Conservation (phyloP, 2,329 filamentous ascomycete genomes). For the Truncatella angustata region DNA sequence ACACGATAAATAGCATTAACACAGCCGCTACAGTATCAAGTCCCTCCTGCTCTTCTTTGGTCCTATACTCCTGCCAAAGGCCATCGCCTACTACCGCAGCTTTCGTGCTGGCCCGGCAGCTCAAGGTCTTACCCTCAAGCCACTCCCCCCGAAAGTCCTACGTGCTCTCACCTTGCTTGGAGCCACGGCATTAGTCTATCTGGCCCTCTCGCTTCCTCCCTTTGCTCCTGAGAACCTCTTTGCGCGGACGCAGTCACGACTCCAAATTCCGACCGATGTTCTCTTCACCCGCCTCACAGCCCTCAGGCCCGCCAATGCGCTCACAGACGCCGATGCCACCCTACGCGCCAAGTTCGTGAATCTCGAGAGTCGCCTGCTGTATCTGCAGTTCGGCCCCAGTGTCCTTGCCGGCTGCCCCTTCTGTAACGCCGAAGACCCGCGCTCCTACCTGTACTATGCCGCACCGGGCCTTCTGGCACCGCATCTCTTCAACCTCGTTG, state of each 20-base stretch:
- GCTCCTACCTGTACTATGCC: constrained; percentile 77
- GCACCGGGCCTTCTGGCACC: constrained; percentile 70
- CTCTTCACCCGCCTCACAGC: constrained; percentile 73
- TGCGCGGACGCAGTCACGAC: constrained; percentile 69
- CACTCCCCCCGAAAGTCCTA: constrained; percentile 52
- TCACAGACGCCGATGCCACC: constrained; percentile 60
- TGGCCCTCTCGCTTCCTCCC: constrained; percentile 60
- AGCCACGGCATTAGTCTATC: constrained; percentile 46
- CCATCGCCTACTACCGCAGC: constrained; percentile 63
- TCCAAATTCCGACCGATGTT: constrained; percentile 82
- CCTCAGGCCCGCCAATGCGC: constrained; percentile 43
- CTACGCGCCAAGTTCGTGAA: constrained; percentile 69
- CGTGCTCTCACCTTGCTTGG: constrained; percentile 61
- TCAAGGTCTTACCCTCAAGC: constrained; percentile 49
- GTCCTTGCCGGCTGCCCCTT: constrained; percentile 77
- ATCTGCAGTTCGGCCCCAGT: constrained; percentile 77
- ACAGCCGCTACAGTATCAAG: constrained; percentile 45
- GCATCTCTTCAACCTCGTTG: constrained; percentile 76
- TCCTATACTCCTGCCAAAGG: constrained; percentile 68
- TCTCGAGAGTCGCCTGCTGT: constrained; percentile 72
- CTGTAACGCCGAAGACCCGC: constrained; percentile 69
- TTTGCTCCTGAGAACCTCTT: constrained; percentile 83
- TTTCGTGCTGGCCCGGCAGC: constrained; percentile 40
- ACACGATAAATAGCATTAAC: constrained; percentile 11
- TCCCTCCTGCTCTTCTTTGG: constrained; percentile 63